phyloP scores from a whole-genome alignment of 2,329 filamentous ascomycete species.

The Xylariaceae sp. region DNA sequence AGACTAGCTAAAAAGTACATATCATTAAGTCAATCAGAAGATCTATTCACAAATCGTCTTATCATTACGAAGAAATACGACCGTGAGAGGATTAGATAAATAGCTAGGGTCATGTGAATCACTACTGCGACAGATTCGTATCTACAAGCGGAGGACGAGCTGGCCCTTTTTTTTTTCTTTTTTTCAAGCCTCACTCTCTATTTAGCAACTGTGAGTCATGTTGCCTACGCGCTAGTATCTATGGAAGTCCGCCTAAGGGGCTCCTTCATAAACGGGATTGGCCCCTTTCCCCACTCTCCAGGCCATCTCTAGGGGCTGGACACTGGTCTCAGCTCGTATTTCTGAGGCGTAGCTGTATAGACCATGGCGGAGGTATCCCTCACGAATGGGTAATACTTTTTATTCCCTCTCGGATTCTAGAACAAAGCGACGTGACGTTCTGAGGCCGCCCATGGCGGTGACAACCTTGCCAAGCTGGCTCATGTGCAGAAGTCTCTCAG shows the following conservation, averaged over 20 bases:
- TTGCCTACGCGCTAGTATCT: slow-evolving; percentile 3
- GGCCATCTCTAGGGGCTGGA: background rate
- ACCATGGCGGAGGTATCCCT: background rate
- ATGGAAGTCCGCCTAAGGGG: slow-evolving; percentile 1
- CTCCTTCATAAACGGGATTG: background rate
- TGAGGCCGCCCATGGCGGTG: too few relatives aligned
- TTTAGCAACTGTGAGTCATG: background rate
- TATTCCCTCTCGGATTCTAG: too few relatives aligned
- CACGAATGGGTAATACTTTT: background rate
- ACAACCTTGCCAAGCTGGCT: too few relatives aligned
- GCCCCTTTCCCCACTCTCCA: background rate
- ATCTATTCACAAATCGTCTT: slow-evolving; percentile 2
- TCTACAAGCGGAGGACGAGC: slow-evolving; percentile 1
- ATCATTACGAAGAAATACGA: background rate
- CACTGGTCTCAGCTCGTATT: background rate
- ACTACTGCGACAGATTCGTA: background rate
- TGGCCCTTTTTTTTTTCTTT: background rate
- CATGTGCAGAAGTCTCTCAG: too few relatives aligned
- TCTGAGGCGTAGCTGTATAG: background rate
- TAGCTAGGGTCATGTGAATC: background rate
- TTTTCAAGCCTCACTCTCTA: background rate
- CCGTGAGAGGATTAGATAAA: background rate
- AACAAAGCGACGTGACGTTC: too few relatives aligned
- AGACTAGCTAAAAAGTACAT: slow-evolving; percentile 1
- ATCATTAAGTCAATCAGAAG: slow-evolving; percentile 1